Percentiles rank a stretch among this genome's conserved stretches.
Conservation (phyloP, 805 yeast species). For the Debaryomyces castellii region DNA sequence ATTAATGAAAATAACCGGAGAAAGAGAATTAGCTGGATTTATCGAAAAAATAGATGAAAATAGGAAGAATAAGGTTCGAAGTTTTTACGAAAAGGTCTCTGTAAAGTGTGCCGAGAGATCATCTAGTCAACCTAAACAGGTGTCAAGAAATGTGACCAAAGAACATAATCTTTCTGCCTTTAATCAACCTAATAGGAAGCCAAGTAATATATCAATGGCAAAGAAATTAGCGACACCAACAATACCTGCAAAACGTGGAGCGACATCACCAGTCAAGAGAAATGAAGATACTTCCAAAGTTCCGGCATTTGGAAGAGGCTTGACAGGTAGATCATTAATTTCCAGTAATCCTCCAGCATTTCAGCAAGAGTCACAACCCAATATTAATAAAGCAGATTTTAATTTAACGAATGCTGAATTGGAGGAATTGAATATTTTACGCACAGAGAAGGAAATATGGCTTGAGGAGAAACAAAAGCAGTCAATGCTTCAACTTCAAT, state of each 20-base stretch:
- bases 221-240: constrained; percentile 23
- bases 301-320: constrained; percentile 33
- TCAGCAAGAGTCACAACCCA: constrained; percentile 1
- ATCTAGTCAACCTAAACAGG: constrained; percentile 2
- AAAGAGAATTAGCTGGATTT: constrained; percentile 56
- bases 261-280: constrained; percentile 67
- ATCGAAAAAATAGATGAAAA: constrained; percentile 75
- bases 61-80: constrained; percentile 64
- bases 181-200: constrained; percentile 11
- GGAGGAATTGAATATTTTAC: constrained; percentile 50
- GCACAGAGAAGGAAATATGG: constrained; percentile 55
- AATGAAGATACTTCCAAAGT: constrained; percentile 28
- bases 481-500: constrained; percentile 22
- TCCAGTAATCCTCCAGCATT: constrained; percentile 13
- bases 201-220: constrained; percentile 7
- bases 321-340: constrained; percentile 44
- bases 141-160: constrained; percentile 18
- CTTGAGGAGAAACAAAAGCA: constrained; percentile 22
- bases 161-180: background rate
- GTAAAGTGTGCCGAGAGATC: constrained; percentile 42
- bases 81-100: constrained; percentile 52
- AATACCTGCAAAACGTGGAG: constrained; percentile 67
- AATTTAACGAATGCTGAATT: constrained; percentile 25
- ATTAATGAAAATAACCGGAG: constrained; percentile 79
- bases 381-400: constrained; percentile 7